A percentile compares a stretch with the other conserved stretches of the same genome.
Evolutionary conservation across 2,329 filamentous ascomycete genomes (phyloP).

Genomic region (Ophiostoma quercus): DNA sequence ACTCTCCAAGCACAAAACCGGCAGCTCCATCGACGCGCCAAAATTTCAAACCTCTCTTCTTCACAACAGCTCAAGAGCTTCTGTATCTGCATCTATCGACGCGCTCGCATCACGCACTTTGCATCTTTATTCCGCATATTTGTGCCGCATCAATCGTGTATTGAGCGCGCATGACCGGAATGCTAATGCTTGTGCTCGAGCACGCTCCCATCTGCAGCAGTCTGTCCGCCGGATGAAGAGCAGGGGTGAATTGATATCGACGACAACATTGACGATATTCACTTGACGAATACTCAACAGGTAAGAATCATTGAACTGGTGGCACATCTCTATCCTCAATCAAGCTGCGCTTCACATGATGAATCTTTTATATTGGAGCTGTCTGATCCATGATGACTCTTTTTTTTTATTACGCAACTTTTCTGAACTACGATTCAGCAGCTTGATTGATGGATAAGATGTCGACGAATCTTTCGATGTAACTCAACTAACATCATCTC

Average conservation of each 20-base stretch:
- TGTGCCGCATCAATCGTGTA: constrained; percentile 1
- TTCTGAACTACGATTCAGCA: constrained; percentile 27
- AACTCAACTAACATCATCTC: neutral
- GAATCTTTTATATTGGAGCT: constrained; percentile 63
- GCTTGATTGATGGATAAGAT: neutral
- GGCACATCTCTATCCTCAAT: neutral
- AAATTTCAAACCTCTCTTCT: constrained; percentile 3
- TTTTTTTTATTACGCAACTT: constrained; percentile 37
- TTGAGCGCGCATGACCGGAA: constrained; percentile 16
- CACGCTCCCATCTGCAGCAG: constrained; percentile 13
- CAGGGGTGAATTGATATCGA: neutral
- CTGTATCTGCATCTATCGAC: no score
- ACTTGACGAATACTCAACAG: neutral
- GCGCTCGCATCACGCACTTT: neutral
- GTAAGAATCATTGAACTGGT: constrained; percentile 4
- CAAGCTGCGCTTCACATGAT: constrained; percentile 40
- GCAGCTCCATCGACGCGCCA: constrained; percentile 6
- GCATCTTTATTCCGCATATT: neutral
- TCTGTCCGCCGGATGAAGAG: constrained; percentile 20
- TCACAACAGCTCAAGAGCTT: neutral
- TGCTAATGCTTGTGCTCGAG: constrained; percentile 17
- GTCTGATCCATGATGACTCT: constrained; percentile 60
- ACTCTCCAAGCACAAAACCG: constrained; percentile 10
- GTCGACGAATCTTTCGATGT: neutral
- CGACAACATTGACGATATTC: neutral